Evolutionary conservation across 106 monocot genomes (phyloP).

Genomic region (Dioscorea alata): DNA sequence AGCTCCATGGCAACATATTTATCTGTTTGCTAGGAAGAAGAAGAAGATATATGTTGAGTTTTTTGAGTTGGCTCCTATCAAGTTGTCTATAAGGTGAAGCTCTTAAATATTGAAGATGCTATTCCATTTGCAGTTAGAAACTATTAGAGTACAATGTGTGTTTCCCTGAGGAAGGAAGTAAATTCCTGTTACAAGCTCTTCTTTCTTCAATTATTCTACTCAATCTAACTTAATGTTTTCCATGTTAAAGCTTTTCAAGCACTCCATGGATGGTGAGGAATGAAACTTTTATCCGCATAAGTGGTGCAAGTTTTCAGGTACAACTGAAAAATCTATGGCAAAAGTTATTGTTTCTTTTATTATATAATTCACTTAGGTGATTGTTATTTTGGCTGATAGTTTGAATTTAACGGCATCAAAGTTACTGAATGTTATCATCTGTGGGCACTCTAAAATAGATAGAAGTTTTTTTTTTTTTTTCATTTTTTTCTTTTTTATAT

Average conservation of each 20-base stretch:
- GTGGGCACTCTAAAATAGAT: too few relatives aligned
- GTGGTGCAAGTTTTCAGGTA: conserved; percentile 71
- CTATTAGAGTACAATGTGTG: too few relatives aligned
- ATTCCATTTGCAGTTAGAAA: too few relatives aligned
- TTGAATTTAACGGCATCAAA: too few relatives aligned
- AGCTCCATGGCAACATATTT: conserved; percentile 81
- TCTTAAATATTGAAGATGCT: neutral
- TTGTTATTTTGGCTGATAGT: too few relatives aligned
- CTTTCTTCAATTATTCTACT: neutral
- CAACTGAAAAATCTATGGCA: neutral
- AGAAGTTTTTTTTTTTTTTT: too few relatives aligned
- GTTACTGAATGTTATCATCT: too few relatives aligned
- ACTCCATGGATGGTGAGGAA: conserved; percentile 72
- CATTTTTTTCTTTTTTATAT: too few relatives aligned
- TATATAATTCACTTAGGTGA: too few relatives aligned
- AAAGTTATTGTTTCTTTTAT: too few relatives aligned
- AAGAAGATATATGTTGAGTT: conserved; percentile 80
- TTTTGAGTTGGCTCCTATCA: conserved; percentile 73
- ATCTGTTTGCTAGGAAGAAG: conserved; percentile 64
- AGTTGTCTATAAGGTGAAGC: conserved; percentile 67
- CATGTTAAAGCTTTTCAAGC: conserved; percentile 78
- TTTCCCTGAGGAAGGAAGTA: too few relatives aligned
- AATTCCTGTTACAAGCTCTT: neutral
- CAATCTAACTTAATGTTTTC: conserved; percentile 14
- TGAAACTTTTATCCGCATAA: conserved; percentile 40